A percentile compares a stretch with the other conserved stretches of the same genome.
Evolutionary conservation across 306 rosid genomes (phyloP).

Genomic region (Inga oerstediana): DNA sequence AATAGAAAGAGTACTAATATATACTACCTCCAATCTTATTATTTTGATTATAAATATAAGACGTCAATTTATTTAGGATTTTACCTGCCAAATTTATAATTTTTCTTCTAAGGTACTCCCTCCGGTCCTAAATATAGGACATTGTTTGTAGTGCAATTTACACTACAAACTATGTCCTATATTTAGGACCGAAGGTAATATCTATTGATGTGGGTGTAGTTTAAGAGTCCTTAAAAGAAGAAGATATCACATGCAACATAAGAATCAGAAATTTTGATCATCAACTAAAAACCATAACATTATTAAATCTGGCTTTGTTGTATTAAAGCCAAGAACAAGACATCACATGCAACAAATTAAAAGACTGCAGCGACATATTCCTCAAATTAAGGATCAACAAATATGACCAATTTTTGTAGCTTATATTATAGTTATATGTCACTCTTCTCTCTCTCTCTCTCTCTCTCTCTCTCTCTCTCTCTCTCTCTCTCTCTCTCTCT

Average conservation of each 20-base stretch:
- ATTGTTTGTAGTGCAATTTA: too few relatives aligned
- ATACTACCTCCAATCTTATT: too few relatives aligned
- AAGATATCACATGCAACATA: neutral
- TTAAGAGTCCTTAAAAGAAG: neutral
- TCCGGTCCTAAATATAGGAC: too few relatives aligned
- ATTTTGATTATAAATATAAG: too few relatives aligned
- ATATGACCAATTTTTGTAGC: neutral
- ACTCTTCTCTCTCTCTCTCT: neutral
- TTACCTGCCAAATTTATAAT: too few relatives aligned
- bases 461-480: too few relatives aligned
- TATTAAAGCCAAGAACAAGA: neutral
- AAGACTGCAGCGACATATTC: too few relatives aligned
- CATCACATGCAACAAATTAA: neutral
- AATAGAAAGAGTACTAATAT: too few relatives aligned
- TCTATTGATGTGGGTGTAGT: too few relatives aligned
- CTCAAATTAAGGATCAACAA: neutral
- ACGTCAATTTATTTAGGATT: accelerated
- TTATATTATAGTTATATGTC: neutral
- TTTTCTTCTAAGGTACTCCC: too few relatives aligned
- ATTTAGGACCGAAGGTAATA: too few relatives aligned
- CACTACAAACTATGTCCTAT: too few relatives aligned
- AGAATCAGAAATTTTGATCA: neutral
- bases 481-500: neutral
- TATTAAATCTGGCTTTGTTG: neutral
- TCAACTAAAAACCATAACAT: neutral